Percentiles rank a stretch among this genome's conserved stretches.
phyloP scores from a whole-genome alignment of 2,329 filamentous ascomycete genomes.

The Neofusicoccum laricinum region DNA sequence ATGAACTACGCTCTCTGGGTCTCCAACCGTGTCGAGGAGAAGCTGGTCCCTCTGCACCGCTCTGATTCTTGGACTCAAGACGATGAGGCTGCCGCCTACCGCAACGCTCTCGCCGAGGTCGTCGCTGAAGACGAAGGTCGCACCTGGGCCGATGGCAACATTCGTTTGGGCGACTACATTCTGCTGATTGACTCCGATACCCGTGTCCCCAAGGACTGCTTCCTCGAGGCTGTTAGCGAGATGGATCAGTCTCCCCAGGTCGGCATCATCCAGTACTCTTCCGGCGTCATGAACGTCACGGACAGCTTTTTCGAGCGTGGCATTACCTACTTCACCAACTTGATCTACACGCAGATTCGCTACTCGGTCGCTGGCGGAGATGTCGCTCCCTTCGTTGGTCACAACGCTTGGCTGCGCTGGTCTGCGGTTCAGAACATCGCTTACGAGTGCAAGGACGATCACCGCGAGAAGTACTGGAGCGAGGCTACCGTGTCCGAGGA shows the following conservation, averaged over 20 bases:
- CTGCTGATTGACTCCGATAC: slow-evolving; percentile 69
- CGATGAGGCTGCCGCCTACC: slow-evolving; percentile 48
- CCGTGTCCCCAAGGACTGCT: slow-evolving; percentile 64
- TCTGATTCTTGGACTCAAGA: slow-evolving; percentile 56
- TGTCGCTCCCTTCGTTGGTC: slow-evolving; percentile 76
- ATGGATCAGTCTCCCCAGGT: slow-evolving; percentile 70
- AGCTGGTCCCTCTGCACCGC: slow-evolving; percentile 57
- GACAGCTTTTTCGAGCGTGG: slow-evolving; percentile 58
- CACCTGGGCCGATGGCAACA: slow-evolving; percentile 60
- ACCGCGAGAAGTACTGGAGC: slow-evolving; percentile 75
- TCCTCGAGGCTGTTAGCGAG: slow-evolving; percentile 67
- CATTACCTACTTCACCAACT: slow-evolving; percentile 51
- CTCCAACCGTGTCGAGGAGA: slow-evolving; percentile 66
- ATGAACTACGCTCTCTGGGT: slow-evolving; percentile 69
- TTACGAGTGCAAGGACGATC: slow-evolving; percentile 66
- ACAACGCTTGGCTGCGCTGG: slow-evolving; percentile 76
- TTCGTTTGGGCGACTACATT: slow-evolving; percentile 62
- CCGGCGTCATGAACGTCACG: slow-evolving; percentile 60
- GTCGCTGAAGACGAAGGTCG: slow-evolving; percentile 52
- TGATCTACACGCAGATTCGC: slow-evolving; percentile 73
- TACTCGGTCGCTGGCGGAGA: slow-evolving; percentile 76
- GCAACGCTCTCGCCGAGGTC: slow-evolving; percentile 48
- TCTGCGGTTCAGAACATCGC: slow-evolving; percentile 70
- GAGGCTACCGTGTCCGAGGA: slow-evolving; percentile 78
- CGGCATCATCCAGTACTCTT: slow-evolving; percentile 68